Conservation (phyloP, 2,329 filamentous ascomycete species). For the Xylariaceae sp. region DNA sequence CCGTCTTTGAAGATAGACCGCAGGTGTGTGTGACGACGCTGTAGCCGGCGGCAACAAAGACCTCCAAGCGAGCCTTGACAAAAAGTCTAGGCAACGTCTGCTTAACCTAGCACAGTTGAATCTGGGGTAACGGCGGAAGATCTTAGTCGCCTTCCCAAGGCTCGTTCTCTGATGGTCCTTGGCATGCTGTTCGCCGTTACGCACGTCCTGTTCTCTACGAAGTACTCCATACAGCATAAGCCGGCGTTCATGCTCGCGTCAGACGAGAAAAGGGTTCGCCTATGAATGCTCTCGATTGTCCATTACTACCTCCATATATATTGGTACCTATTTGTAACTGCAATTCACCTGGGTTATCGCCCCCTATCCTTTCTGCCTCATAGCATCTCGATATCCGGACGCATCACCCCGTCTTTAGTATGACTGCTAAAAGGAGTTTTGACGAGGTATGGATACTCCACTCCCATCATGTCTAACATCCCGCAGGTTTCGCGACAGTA, state of each 20-base stretch:
- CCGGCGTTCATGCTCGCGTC: background rate
- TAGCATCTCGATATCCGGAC: too few species aligned
- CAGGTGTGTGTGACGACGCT: background rate
- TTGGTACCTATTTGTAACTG: too few species aligned
- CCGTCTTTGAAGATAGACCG: background rate
- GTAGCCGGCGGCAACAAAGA: background rate
- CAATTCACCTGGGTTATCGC: too few species aligned
- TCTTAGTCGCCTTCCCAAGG: background rate
- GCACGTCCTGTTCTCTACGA: background rate
- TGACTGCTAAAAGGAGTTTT: too few species aligned
- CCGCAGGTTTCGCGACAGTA: too few species aligned
- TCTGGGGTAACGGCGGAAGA: slow-evolving; percentile 1
- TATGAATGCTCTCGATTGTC: background rate
- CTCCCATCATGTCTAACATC: too few species aligned
- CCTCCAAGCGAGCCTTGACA: background rate
- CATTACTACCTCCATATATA: background rate
- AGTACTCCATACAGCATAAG: background rate
- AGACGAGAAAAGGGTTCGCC: slow-evolving; percentile 5
- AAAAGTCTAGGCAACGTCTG: background rate
- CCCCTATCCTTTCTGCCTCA: too few species aligned
- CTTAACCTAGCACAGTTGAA: slow-evolving; percentile 3
- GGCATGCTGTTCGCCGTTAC: slow-evolving; percentile 6
- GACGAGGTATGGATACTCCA: too few species aligned
- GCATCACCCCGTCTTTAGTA: too few species aligned
- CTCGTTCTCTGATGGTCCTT: background rate